These are phyloP conservation scores for Pseudocercospora cruenta DNA, from an alignment of 2,329 filamentous ascomycete species.

Conservation along the genomic window DNA sequence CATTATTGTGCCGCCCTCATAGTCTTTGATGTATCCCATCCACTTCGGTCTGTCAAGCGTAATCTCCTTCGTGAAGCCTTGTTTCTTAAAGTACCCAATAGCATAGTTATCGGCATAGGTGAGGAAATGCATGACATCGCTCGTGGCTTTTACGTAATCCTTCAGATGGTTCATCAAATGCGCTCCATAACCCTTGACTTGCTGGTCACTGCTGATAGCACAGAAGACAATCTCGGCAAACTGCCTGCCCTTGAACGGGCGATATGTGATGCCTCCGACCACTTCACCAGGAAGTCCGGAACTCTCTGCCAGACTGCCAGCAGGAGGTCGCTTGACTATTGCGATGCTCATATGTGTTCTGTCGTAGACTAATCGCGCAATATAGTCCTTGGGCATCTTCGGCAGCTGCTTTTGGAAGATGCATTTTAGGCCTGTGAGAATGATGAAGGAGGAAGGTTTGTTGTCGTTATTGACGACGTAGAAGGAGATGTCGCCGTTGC, in stretches of 20 bases:
- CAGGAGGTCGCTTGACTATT: conserved; percentile 90
- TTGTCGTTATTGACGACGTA: conserved; percentile 97
- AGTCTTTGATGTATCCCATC: conserved; percentile 99
- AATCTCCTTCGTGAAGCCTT: conserved; percentile 98
- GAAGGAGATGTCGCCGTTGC: conserved; percentile 92
- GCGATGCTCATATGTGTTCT: conserved; percentile 94
- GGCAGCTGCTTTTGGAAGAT: conserved; percentile 98
- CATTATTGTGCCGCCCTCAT: conserved; percentile 98
- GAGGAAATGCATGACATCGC: conserved; percentile 96
- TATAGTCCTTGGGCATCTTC: conserved; percentile 99
- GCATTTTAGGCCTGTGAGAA: conserved; percentile 92
- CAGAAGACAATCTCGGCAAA: conserved; percentile 99
- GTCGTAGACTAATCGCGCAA: conserved; percentile 95
- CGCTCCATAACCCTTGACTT: conserved; percentile 97
- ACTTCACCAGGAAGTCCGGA: conserved; percentile 40
- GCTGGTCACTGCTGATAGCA: conserved; percentile 94
- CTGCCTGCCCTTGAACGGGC: conserved; percentile 85
- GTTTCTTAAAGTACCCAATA: conserved; percentile 98
- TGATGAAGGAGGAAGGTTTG: conserved; percentile 83
- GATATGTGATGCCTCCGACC: conserved; percentile 87
- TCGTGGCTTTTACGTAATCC: conserved; percentile 96
- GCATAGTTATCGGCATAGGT: conserved; percentile 99
- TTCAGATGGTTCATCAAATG: conserved; percentile 98
- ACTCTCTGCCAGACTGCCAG: conserved; percentile 35
- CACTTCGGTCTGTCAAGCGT: conserved; percentile 85